Evolutionary conservation across 164 flowering plant species (phyloP).

Genomic region (Vitis vinifera): ASM3070453v1 NC_081822.1:10988501-10989000

Average conservation of each 20-base stretch:
- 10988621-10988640: slow-evolving; percentile 11
- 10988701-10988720: too few relatives aligned
- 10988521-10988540: too few relatives aligned
- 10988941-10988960: background rate
- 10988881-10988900: slow-evolving; percentile 35
- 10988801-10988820: slow-evolving; percentile 19
- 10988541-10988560: too few relatives aligned
- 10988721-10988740: too few relatives aligned
- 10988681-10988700: background rate
- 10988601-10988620: slow-evolving; percentile 3
- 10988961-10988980: background rate
- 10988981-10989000: background rate
- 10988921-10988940: background rate
- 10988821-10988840: slow-evolving; percentile 15
- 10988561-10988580: slow-evolving; percentile 14
- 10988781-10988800: slow-evolving; percentile 11
- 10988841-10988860: slow-evolving; percentile 22
- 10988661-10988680: slow-evolving; percentile 8
- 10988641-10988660: slow-evolving; percentile 15
- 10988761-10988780: too few relatives aligned
- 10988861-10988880: slow-evolving; percentile 24
- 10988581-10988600: slow-evolving; percentile 9
- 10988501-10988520: too few relatives aligned
- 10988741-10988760: too few relatives aligned
- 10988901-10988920: background rate